Conservation (phyloP, 2,329 filamentous ascomycete genomes). For the Nakataea oryzae region DNA sequence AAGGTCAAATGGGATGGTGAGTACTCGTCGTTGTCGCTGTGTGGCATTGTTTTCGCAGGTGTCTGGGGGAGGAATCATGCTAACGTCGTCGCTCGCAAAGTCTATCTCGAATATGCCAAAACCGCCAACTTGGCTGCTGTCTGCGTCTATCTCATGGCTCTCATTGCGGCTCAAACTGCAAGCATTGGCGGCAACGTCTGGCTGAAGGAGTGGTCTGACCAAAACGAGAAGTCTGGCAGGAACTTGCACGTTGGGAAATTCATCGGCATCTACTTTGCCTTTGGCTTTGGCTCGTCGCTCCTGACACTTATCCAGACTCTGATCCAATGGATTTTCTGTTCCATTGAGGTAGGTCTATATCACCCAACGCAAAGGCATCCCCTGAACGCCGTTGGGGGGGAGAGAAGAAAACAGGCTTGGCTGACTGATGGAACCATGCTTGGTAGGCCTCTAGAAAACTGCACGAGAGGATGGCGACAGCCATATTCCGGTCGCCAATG, state of each 20-base stretch:
- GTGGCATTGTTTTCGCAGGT: not conserved
- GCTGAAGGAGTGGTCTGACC: constrained; percentile 88
- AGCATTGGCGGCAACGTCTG: constrained; percentile 81
- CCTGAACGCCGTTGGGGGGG: not conserved
- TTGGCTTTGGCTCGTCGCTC: constrained; percentile 77
- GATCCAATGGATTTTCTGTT: constrained; percentile 98
- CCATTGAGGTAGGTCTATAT: constrained; percentile 64
- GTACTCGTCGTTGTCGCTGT: no score
- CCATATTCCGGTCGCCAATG: constrained; percentile 97
- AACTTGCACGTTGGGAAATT: constrained; percentile 81
- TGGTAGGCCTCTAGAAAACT: constrained; percentile 82
- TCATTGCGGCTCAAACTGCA: constrained; percentile 71
- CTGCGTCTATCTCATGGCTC: constrained; percentile 62
- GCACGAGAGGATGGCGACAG: constrained; percentile 93
- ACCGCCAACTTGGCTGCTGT: constrained; percentile 86
- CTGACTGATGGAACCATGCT: not conserved
- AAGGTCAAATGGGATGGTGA: constrained; percentile 84
- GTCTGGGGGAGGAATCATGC: no score
- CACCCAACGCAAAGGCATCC: not conserved
- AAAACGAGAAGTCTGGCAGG: constrained; percentile 53
- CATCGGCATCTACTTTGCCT: constrained; percentile 89
- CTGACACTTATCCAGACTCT: constrained; percentile 87
- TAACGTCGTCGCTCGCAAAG: constrained; percentile 23
- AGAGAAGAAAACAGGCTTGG: not conserved
- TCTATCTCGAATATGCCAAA: constrained; percentile 91